Evolutionary conservation across 306 rosid genomes (phyloP).

Genomic region (Medicago arabica): DNA sequence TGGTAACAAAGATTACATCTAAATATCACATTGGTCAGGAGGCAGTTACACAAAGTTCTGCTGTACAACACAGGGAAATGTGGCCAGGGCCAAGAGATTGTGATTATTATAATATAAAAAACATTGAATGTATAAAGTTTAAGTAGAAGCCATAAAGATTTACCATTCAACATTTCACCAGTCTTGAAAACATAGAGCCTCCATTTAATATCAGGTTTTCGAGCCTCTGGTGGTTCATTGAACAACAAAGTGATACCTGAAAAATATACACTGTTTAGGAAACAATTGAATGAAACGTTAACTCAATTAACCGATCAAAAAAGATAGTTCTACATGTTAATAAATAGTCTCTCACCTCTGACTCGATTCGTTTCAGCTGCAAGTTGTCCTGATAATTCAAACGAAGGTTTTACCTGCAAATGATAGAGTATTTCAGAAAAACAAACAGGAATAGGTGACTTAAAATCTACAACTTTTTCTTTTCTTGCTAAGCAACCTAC

Average conservation of each 20-base stretch:
- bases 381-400: conserved; percentile 97
- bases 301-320: conserved; percentile 23
- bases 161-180: conserved; percentile 91
- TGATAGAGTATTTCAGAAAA: conserved; percentile 36
- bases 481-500: neutral
- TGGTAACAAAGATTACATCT: neutral
- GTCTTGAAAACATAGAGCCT: conserved; percentile 95
- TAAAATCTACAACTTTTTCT: conserved; percentile 16
- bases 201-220: conserved; percentile 88
- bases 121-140: conserved; percentile 13
- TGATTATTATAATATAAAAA: neutral
- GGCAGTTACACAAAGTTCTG: conserved; percentile 9
- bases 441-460: conserved; percentile 20
- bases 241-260: conserved; percentile 83
- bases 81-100: conserved; percentile 5
- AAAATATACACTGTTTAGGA: conserved; percentile 37
- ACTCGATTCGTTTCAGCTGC: conserved; percentile 94
- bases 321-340: conserved; percentile 11
- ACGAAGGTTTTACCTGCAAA: conserved; percentile 91
- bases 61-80: neutral
- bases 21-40: conserved; percentile 1
- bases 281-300: conserved; percentile 24
- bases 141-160: conserved; percentile 40
- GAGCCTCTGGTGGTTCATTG: conserved; percentile 86
- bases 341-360: conserved; percentile 63